Evolutionary conservation across 305 asterid genomes (phyloP).

Genomic region (Fraxinus floribunda): DNA sequence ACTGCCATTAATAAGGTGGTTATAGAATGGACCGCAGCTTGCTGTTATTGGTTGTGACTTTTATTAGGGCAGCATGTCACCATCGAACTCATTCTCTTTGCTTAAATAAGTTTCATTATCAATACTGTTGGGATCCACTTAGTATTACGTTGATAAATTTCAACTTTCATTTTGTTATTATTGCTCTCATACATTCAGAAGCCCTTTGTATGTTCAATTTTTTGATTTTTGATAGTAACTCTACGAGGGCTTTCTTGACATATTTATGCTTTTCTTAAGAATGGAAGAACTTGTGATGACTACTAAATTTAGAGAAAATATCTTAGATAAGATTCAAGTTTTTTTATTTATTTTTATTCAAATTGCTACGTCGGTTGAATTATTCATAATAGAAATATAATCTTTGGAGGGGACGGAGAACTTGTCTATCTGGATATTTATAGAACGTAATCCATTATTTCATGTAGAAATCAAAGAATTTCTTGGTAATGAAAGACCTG

Average conservation of each 20-base stretch:
- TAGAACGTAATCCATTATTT: background rate
- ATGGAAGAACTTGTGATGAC: background rate
- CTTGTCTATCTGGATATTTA: background rate
- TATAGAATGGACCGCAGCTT: constrained; percentile 19
- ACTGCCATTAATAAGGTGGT: constrained; percentile 31
- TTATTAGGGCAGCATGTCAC: background rate
- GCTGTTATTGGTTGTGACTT: constrained; percentile 17
- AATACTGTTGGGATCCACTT: background rate
- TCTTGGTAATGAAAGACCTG: background rate
- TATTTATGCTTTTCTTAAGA: background rate
- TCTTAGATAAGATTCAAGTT: background rate
- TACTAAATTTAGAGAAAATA: background rate
- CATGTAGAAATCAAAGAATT: background rate
- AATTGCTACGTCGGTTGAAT: background rate
- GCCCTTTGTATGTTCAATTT: background rate
- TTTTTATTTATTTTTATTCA: background rate
- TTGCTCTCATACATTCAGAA: background rate
- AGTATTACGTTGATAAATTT: background rate
- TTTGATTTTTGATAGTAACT: background rate
- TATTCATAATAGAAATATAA: background rate
- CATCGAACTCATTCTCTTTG: constrained; percentile 3
- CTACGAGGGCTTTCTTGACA: background rate
- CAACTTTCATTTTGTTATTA: background rate
- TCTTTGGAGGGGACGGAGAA: background rate
- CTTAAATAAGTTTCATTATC: constrained; percentile 9